A percentile compares a stretch with the other conserved stretches of the same genome.
These are phyloP conservation scores for Ceratocystis smalleyi DNA, from an alignment of 2,329 filamentous ascomycete species.

Conservation along the genomic window DNA sequence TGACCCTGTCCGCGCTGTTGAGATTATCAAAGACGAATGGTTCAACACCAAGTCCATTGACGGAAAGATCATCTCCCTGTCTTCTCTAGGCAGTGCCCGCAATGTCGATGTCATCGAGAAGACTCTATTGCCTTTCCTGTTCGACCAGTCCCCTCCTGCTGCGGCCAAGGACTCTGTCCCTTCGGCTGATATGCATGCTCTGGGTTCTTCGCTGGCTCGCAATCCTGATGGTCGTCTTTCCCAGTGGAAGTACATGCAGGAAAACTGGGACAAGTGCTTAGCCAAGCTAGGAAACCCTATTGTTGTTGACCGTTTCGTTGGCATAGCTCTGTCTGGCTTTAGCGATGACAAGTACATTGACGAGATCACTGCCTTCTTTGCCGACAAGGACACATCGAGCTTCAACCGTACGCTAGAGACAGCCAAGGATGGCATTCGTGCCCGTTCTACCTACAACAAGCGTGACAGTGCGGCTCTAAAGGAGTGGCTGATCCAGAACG, in stretches of 20 bases:
- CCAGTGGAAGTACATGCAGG: constrained; percentile 75
- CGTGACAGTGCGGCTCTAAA: constrained; percentile 57
- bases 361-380: constrained; percentile 76
- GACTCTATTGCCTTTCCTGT: constrained; percentile 63
- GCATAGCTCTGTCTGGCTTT: constrained; percentile 63
- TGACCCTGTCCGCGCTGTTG: constrained; percentile 53
- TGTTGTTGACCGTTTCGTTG: constrained; percentile 76
- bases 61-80: constrained; percentile 72
- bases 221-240: constrained; percentile 59
- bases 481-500: constrained; percentile 57
- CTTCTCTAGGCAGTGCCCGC: constrained; percentile 58
- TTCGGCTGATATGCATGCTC: constrained; percentile 73
- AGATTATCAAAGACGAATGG: constrained; percentile 73
- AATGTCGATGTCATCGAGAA: constrained; percentile 49
- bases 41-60: constrained; percentile 69
- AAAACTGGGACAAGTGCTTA: constrained; percentile 62
- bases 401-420: constrained; percentile 79
- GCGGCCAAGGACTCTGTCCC: constrained; percentile 49
- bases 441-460: constrained; percentile 65
- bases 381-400: constrained; percentile 65
- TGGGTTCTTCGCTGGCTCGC: constrained; percentile 53
- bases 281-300: constrained; percentile 68
- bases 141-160: constrained; percentile 42
- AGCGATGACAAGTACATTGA: constrained; percentile 50
- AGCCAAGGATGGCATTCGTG: constrained; percentile 70